These are phyloP conservation scores for Plasmopara muralis DNA, from an alignment of 352 stramenopile species.

Conservation along the genomic window DNA sequence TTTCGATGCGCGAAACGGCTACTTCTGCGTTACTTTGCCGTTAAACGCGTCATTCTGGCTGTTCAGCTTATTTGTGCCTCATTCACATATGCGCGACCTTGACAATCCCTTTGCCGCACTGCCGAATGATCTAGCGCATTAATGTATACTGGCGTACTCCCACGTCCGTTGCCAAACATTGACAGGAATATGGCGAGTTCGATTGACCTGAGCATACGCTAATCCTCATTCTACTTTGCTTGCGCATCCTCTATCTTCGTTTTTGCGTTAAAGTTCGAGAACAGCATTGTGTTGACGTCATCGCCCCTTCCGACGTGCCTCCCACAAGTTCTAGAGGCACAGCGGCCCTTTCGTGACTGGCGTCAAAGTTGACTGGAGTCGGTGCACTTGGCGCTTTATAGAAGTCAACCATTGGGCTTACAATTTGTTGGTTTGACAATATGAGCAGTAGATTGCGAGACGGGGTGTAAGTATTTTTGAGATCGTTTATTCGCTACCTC, in stretches of 20 bases:
- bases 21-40: no score
- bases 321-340: not conserved
- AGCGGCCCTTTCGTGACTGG: not conserved
- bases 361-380: not conserved
- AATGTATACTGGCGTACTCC: no score
- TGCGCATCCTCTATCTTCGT: not conserved
- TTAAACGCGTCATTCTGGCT: no score
- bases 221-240: not conserved
- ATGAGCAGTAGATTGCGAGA: no score
- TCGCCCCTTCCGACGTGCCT: not conserved
- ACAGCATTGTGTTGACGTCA: not conserved
- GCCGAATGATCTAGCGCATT: no score
- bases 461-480: no score
- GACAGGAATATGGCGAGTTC: no score
- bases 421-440: not conserved
- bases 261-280: not conserved
- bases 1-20: not conserved
- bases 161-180: no score
- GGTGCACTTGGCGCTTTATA: not conserved
- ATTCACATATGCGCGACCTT: no score
- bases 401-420: not conserved
- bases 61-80: no score
- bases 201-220: not conserved
- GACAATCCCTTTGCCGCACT: no score
- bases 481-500: no score